These are phyloP conservation scores for Phytophthora colocasiae DNA, from an alignment of 352 stramenopile genomes.

Conservation along the genomic window DNA sequence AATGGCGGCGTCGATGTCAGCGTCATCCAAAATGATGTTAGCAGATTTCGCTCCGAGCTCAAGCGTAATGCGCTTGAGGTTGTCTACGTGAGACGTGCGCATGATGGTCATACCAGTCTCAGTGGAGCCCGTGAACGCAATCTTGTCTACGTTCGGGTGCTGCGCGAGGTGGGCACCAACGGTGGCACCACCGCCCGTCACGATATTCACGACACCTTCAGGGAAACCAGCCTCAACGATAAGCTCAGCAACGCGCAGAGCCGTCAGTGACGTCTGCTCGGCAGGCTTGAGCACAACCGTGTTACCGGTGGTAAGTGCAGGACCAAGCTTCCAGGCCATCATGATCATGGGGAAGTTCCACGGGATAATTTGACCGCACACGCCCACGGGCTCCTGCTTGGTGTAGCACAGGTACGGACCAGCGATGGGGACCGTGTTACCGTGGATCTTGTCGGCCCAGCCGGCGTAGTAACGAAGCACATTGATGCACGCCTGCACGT, in stretches of 20 bases:
- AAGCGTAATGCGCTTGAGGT: conserved; percentile 80
- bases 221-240: conserved; percentile 82
- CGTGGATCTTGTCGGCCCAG: conserved; percentile 88
- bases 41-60: conserved; percentile 81
- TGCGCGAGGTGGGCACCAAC: conserved; percentile 52
- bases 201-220: conserved; percentile 81
- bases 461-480: conserved; percentile 95
- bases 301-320: conserved; percentile 91
- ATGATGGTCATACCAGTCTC: conserved; percentile 63
- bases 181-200: conserved; percentile 57
- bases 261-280: conserved; percentile 94
- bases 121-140: conserved; percentile 79
- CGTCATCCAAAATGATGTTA: conserved; percentile 73
- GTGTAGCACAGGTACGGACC: conserved; percentile 67
- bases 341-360: conserved; percentile 98
- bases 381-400: conserved; percentile 88
- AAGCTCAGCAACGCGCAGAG: conserved; percentile 87
- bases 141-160: conserved; percentile 77
- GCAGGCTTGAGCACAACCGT: conserved; percentile 95
- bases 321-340: conserved; percentile 94
- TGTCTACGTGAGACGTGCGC: conserved; percentile 53
- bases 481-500: conserved; percentile 77
- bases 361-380: conserved; percentile 93
- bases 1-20: conserved; percentile 69
- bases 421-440: conserved; percentile 72